Base-by-base conservation (phyloP, 495 filamentous ascomycete species). In the Penicillium pancosmium region DNA sequence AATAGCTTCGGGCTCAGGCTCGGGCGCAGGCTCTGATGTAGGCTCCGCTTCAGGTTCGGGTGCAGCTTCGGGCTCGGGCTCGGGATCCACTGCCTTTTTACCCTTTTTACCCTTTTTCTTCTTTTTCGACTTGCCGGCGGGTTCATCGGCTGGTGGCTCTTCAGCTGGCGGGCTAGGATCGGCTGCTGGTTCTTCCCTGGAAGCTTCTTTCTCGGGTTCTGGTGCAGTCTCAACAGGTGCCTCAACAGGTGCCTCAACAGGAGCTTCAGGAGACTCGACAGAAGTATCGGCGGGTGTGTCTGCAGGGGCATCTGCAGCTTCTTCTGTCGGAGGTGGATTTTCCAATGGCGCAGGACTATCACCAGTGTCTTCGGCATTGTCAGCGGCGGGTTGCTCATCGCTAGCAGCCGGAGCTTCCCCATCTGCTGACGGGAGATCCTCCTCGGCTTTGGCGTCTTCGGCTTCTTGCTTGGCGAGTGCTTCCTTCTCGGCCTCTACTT, bases 401-500 rank as follows among this genome's bases (percentile, higher is more conserved):
- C 41, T 36, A 4, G 59, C 51, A 10, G 55, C 34, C 7, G 65
- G 47, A 21, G 47, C 33, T 15, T 62, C 57, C 16, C 16, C 52
- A 19, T 63, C 51, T 12, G 12, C 46, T 18, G 47, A 52, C 27
- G 60, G 40, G 16, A 40, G 43, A 41, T 40, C 62, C 53, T 68
- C 55, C 40, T 68, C 61, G 4, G 59, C 49, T 55, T 52, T 44
- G 8, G 71, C 63, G 3, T 66, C 67, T 57, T 69, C 68, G n/a
- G 63, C 68, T 18, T 64, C 62, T 48, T 61, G 50, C 50, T 63
- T 60, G 33, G 63, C 68, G n/a, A 54, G 58, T 27, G 59, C 68
- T 38, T 64, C 63, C 41, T 72, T 70, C 51, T 72, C 71, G 21
- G 69, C 68, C 40, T 72, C 68, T 66, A 73, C 65, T 34, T 65